Percentiles rank a stretch among this genome's conserved stretches.
Conservation (phyloP, 768 basidiomycete species). For the Lactarius indigo region DNA sequence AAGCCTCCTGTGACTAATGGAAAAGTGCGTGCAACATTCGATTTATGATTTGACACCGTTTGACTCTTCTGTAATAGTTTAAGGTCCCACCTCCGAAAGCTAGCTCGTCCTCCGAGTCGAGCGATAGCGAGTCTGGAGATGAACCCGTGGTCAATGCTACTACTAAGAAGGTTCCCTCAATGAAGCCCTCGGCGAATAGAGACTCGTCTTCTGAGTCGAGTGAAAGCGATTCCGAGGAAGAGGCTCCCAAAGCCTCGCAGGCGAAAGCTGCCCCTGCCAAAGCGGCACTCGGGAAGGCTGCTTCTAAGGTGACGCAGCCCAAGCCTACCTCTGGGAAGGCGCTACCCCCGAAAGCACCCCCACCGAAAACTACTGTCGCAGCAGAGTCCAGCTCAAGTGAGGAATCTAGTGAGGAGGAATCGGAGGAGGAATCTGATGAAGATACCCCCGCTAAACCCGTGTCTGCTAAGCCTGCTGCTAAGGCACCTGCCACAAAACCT, state of each 20-base stretch:
- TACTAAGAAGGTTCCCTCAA: neutral
- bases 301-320: slow-evolving; percentile 12
- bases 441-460: slow-evolving; percentile 15
- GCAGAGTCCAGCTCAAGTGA: slow-evolving; percentile 23
- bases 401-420: slow-evolving; percentile 11
- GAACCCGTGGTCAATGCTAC: neutral
- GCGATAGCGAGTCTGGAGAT: slow-evolving; percentile 20
- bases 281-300: slow-evolving; percentile 5
- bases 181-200: slow-evolving; percentile 18
- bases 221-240: slow-evolving; percentile 18
- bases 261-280: slow-evolving; percentile 10
- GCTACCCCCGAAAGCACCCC: slow-evolving; percentile 34
- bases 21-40: slow-evolving; percentile 5
- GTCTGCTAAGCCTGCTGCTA: neutral
- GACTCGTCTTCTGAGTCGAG: slow-evolving; percentile 25
- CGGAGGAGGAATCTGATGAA: slow-evolving; percentile 21
- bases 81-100: slow-evolving; percentile 31
- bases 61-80: slow-evolving; percentile 28
- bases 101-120: slow-evolving; percentile 26
- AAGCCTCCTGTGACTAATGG: slow-evolving; percentile 7
- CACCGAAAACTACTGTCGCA: slow-evolving; percentile 9
- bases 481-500: slow-evolving; percentile 4
- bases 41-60: neutral
- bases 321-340: slow-evolving; percentile 28
- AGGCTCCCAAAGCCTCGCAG: neutral